A percentile compares a stretch with the other conserved stretches of the same genome.
Conservation (phyloP, 805 yeast genomes). For the Yarrowia yakushimensis region DNA sequence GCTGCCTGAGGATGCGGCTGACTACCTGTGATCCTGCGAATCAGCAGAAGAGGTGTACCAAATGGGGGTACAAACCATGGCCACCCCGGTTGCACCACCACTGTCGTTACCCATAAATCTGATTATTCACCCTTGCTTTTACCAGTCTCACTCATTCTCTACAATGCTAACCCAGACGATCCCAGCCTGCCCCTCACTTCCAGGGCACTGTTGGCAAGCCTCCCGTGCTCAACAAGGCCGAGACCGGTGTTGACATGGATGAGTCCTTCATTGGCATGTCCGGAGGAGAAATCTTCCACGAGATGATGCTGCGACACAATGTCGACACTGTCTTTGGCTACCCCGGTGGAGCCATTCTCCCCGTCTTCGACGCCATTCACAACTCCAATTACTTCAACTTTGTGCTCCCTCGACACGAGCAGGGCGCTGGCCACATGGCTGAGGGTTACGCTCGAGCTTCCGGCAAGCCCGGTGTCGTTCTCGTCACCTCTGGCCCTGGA, state of each 20-base stretch:
- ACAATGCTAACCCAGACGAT: conserved; percentile 1
- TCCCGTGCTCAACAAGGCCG: conserved; percentile 14
- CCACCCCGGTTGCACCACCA: no score
- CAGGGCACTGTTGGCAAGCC: conserved; percentile 23
- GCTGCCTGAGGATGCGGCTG: conserved; percentile 10
- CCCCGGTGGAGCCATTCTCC: conserved; percentile 98
- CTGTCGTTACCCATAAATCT: no score
- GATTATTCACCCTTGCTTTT: no score
- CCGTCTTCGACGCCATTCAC: conserved; percentile 95
- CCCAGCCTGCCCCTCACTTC: conserved; percentile 24
- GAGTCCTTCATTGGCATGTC: conserved; percentile 90
- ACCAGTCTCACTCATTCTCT: no score
- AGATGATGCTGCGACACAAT: conserved; percentile 94
- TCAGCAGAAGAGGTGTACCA: no score
- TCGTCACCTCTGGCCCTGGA: conserved; percentile 99
- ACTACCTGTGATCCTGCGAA: not conserved
- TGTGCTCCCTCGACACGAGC: conserved; percentile 94
- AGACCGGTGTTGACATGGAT: conserved; percentile 36
- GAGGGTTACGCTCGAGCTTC: conserved; percentile 96
- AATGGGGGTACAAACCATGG: no score
- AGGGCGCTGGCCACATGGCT: conserved; percentile 99
- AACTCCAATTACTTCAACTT: conserved; percentile 85
- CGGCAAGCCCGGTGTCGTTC: conserved; percentile 96
- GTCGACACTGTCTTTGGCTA: conserved; percentile 97
- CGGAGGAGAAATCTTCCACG: conserved; percentile 99